These are phyloP conservation scores for Penicillium malachiteum DNA, from an alignment of 495 filamentous ascomycete genomes.

Conservation along the genomic window DNA sequence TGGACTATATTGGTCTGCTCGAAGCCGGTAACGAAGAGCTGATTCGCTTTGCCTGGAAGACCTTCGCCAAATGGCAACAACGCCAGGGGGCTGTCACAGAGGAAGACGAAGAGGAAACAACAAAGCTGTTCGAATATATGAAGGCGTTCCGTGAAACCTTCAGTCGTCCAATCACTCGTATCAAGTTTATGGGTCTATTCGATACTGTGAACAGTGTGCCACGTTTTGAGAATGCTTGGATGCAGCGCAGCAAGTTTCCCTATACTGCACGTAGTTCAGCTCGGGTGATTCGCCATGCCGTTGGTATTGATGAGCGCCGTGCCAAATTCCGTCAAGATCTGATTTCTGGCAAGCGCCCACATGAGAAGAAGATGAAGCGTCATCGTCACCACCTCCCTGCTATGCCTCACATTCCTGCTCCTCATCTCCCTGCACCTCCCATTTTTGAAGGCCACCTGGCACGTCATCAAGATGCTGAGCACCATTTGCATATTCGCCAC, in stretches of 20 bases:
- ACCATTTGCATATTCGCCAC: slow-evolving; percentile 22
- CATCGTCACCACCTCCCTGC: slow-evolving; percentile 37
- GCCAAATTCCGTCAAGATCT: slow-evolving; percentile 70
- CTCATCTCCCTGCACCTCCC: slow-evolving; percentile 24
- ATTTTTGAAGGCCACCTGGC: slow-evolving; percentile 21
- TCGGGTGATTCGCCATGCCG: slow-evolving; percentile 67
- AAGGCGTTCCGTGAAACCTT: slow-evolving; percentile 85
- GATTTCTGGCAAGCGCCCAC: slow-evolving; percentile 56
- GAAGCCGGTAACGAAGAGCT: slow-evolving; percentile 86
- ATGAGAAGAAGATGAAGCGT: slow-evolving; percentile 30
- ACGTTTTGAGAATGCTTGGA: slow-evolving; percentile 79
- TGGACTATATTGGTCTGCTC: slow-evolving; percentile 77
- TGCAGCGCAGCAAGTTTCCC: slow-evolving; percentile 78
- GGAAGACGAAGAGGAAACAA: slow-evolving; percentile 58
- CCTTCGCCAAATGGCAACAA: slow-evolving; percentile 81
- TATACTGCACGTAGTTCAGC: slow-evolving; percentile 79
- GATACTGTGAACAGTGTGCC: slow-evolving; percentile 76
- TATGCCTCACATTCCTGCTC: too few species aligned
- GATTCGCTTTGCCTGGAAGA: slow-evolving; percentile 83
- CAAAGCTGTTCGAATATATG: slow-evolving; percentile 73
- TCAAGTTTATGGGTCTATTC: slow-evolving; percentile 53
- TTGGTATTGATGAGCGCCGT: slow-evolving; percentile 75
- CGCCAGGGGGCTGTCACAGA: slow-evolving; percentile 52
- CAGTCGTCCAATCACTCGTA: slow-evolving; percentile 70
- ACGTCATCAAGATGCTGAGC: slow-evolving; percentile 16